Evolutionary conservation across 1,284 basidiomycete genomes (phyloP), one percentile per base, ranked within the genome.

Genomic region (Pholiota adiposa): DNA sequence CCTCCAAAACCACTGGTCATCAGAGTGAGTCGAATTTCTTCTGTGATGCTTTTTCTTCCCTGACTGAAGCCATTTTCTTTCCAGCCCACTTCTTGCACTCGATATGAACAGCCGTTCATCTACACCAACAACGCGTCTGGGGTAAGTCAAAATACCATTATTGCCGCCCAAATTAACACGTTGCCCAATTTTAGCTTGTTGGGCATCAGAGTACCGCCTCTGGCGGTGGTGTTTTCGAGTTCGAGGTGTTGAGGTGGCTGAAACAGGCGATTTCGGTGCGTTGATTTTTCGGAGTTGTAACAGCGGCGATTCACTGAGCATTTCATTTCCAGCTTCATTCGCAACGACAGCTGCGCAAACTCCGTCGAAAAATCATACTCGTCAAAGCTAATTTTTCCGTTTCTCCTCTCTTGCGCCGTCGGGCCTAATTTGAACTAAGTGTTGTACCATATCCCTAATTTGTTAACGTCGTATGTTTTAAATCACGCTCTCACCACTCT

Each of bases 1-100:
- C 43, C 54, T 1, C 23, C 59, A 29, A 50, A 33, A 23, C 54
- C 59, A n/a, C 12, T 63, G 21, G 57, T 59, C n/a, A 44, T 61
- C 34, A 33, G 27, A 38, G 62, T 55, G 25, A 7, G 38, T 56
- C 50, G 43, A 34, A 54, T 25, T n/a, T n/a, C n/a, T n/a, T n/a
- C n/a, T n/a, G n/a, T 41, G 23, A 25, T 31, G 12, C 16, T 11
- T 44, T 43, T 4, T 29, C 19, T 8, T 25, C 27, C 27, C 40
- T 19, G 14, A 41, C 33, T 50, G 31, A 50, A 40, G 3, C 46
- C 27, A 38, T 49, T 14, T n/a, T 36, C 8, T n/a, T 2, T 9
- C n/a, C n/a, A 58, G 56, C 54, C 54, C 14, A 56, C 60, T 19
- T 34, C 40, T 6, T 52, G 38, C 44, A 41, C 19, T 8, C 57